Evolutionary conservation across 495 filamentous ascomycete genomes (phyloP).

Genomic region (Talaromyces thailandensis): DNA sequence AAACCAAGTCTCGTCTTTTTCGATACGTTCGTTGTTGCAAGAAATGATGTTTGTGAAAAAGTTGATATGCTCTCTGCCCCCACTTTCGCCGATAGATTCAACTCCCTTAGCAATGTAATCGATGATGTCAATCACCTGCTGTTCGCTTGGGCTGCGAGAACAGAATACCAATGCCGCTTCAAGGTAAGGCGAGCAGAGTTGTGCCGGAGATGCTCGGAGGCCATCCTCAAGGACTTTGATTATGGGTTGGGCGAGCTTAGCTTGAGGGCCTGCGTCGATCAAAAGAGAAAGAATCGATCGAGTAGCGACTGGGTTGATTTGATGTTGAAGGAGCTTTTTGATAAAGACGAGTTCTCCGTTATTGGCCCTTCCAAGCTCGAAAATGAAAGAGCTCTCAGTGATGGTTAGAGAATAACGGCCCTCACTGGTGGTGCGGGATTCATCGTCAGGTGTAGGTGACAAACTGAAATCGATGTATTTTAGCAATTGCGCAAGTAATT

Average conservation of each 20-base stretch:
- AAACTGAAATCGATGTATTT: constrained; percentile 31
- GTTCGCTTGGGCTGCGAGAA: constrained; percentile 26
- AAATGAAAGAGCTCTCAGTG: constrained; percentile 28
- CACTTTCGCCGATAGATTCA: constrained; percentile 44
- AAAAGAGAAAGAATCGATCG: constrained; percentile 32
- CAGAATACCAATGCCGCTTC: constrained; percentile 42
- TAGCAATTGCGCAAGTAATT: constrained; percentile 32
- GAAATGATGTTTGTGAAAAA: constrained; percentile 45
- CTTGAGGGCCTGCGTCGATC: constrained; percentile 36
- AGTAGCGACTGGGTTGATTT: constrained; percentile 21
- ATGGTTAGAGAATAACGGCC: constrained; percentile 28
- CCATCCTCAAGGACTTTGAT: constrained; percentile 41
- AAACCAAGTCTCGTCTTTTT: constrained; percentile 26
- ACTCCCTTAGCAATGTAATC: constrained; percentile 45
- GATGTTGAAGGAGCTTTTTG: constrained; percentile 33
- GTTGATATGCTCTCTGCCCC: constrained; percentile 48
- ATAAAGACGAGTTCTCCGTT: constrained; percentile 29
- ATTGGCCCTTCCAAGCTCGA: constrained; percentile 16
- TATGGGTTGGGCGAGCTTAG: constrained; percentile 29
- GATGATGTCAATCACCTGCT: constrained; percentile 34
- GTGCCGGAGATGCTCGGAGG: constrained; percentile 47
- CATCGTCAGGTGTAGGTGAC: constrained; percentile 16
- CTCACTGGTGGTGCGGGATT: constrained; percentile 18
- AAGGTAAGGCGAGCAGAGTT: constrained; percentile 44
- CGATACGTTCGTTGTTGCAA: constrained; percentile 29